A percentile compares a stretch with the other conserved stretches of the same genome.
Conservation (phyloP, 108 stramenopile genomes). For the Cyclostephanos tholiformis region DNA sequence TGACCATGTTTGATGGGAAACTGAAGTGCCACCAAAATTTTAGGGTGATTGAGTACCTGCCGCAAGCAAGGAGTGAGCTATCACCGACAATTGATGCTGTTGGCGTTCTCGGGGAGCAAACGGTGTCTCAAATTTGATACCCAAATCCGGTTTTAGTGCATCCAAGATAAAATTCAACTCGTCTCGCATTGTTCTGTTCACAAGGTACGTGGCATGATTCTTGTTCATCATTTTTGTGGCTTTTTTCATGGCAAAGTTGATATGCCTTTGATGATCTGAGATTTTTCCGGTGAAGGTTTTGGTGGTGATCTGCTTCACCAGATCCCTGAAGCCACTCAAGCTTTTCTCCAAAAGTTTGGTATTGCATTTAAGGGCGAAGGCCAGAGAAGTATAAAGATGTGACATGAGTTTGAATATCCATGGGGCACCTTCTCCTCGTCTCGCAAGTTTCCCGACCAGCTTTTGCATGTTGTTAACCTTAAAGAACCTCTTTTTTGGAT, state of each 20-base stretch:
- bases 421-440: slow-evolving; percentile 3
- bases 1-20: slow-evolving; percentile 1
- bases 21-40: slow-evolving; percentile 17
- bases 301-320: background rate
- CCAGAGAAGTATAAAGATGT: slow-evolving; percentile 22
- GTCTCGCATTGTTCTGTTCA: slow-evolving; percentile 13
- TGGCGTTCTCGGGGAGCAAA: slow-evolving; percentile 5
- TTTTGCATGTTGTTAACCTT: background rate
- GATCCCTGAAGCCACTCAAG: background rate
- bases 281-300: background rate
- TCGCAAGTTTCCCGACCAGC: background rate
- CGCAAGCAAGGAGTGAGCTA: background rate
- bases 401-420: slow-evolving; percentile 20
- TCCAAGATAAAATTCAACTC: slow-evolving; percentile 4
- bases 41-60: background rate
- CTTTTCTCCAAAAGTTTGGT: background rate
- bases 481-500: background rate
- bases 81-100: background rate
- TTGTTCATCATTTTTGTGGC: background rate
- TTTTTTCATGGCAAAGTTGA: background rate
- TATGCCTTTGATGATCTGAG: background rate
- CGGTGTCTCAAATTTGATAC: background rate
- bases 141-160: background rate
- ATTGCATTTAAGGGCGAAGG: slow-evolving; percentile 4
- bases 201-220: background rate